Evolutionary conservation across 305 asterid species (phyloP).

Genomic region (Rubia tinctorum): DNA sequence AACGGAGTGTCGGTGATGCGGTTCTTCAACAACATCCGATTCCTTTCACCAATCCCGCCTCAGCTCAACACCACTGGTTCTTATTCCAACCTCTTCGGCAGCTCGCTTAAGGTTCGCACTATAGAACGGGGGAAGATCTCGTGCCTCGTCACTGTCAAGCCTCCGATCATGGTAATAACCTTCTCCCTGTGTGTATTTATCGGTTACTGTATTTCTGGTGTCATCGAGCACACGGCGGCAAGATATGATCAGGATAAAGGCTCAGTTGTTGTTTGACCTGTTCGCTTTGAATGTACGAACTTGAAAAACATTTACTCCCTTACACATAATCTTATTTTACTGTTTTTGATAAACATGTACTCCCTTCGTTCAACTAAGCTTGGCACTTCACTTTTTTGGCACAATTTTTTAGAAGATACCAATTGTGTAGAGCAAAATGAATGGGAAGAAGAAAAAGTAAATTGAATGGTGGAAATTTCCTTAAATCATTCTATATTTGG

Average conservation of each 20-base stretch:
- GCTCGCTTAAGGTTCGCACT: conserved; percentile 46
- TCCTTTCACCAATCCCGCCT: conserved; percentile 31
- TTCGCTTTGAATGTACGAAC: neutral
- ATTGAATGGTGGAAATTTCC: too few species aligned
- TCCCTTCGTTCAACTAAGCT: too few species aligned
- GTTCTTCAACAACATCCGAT: conserved; percentile 10
- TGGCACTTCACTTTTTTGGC: too few species aligned
- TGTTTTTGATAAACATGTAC: too few species aligned
- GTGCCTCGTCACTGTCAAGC: conserved; percentile 52
- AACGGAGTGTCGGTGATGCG: neutral
- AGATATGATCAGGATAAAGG: neutral
- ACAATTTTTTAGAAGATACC: too few species aligned
- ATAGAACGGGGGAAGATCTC: conserved; percentile 63
- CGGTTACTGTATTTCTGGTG: neutral
- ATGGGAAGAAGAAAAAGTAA: too few species aligned
- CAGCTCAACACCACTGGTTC: conserved; percentile 49
- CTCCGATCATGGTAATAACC: conserved; percentile 63
- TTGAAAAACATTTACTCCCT: too few species aligned
- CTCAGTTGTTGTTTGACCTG: neutral
- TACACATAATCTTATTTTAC: too few species aligned
- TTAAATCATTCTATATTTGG: too few species aligned
- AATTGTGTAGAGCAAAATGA: too few species aligned
- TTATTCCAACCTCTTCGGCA: conserved; percentile 49
- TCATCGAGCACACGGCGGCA: neutral
- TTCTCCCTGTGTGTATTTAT: neutral